These are phyloP conservation scores for Termitomyces sp. DNA, from an alignment of 768 basidiomycete genomes.

Conservation along the genomic window DNA sequence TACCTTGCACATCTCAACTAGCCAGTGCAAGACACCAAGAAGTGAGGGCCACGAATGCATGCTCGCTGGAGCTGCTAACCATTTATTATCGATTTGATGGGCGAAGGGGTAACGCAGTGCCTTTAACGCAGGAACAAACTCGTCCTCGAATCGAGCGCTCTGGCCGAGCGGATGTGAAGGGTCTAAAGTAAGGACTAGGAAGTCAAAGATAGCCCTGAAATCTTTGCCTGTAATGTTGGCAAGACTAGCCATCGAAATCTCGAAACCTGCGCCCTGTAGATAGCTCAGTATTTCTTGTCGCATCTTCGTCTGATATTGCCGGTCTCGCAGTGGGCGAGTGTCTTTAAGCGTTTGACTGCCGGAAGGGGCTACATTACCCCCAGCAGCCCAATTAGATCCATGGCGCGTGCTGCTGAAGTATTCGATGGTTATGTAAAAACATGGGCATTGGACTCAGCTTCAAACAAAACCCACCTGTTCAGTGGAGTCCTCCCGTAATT, in stretches of 20 bases:
- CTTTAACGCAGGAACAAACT: conserved; percentile 71
- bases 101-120: conserved; percentile 79
- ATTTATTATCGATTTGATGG: conserved; percentile 75
- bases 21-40: conserved; percentile 88
- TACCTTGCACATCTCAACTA: conserved; percentile 83
- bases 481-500: conserved; percentile 71
- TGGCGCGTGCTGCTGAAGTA: conserved; percentile 59
- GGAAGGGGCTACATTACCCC: conserved; percentile 41
- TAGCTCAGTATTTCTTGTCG: conserved; percentile 72
- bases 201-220: conserved; percentile 80
- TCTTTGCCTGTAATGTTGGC: conserved; percentile 81
- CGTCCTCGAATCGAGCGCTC: conserved; percentile 64
- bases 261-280: conserved; percentile 60
- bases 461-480: conserved; percentile 45
- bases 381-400: conserved; percentile 69
- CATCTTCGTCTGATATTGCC: conserved; percentile 68
- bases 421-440: background rate
- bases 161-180: conserved; percentile 55
- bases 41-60: conserved; percentile 91
- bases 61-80: conserved; percentile 82
- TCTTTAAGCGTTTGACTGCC: conserved; percentile 63
- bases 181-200: conserved; percentile 68
- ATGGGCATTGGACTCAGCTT: conserved; percentile 3
- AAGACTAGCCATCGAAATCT: conserved; percentile 64
- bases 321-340: conserved; percentile 72